These are phyloP conservation scores for Russula griseocarnosa DNA, from an alignment of 768 basidiomycete species.

Conservation along the genomic window DNA sequence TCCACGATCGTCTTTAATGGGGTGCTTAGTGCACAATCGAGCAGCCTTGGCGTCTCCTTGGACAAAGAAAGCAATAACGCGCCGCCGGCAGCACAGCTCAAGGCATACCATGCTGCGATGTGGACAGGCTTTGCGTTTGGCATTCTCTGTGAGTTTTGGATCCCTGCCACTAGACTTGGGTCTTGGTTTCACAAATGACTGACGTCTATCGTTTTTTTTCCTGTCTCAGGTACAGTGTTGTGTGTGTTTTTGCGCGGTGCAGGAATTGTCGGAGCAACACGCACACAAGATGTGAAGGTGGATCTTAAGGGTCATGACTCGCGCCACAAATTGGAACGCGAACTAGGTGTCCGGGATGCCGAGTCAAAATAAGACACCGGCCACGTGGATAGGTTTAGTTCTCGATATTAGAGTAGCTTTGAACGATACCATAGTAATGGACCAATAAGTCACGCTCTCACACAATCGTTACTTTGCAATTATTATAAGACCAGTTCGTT, in stretches of 20 bases:
- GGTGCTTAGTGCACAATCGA: slow-evolving; percentile 39
- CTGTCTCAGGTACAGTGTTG: slow-evolving; percentile 13
- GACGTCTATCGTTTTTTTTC: background rate
- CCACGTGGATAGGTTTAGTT: background rate
- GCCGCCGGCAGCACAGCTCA: slow-evolving; percentile 40
- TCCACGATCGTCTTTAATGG: slow-evolving; percentile 67
- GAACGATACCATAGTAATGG: no score
- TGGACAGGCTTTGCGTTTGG: slow-evolving; percentile 65
- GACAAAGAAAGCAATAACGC: slow-evolving; percentile 33
- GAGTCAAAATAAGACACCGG: background rate
- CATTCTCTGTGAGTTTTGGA: slow-evolving; percentile 45
- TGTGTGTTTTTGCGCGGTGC: slow-evolving; percentile 36
- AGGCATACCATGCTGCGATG: slow-evolving; percentile 57
- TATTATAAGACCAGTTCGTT: no score
- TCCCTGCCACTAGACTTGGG: background rate
- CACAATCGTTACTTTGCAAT: no score
- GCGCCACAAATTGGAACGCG: background rate
- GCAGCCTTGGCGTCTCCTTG: slow-evolving; percentile 35
- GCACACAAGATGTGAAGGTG: background rate
- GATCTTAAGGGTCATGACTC: background rate
- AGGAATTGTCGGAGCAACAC: slow-evolving; percentile 40
- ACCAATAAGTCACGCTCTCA: no score
- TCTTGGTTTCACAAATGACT: background rate
- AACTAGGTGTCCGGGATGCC: background rate
- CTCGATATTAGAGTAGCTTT: no score